These are phyloP conservation scores for Leptosphaerulina australis DNA, from an alignment of 2,329 filamentous ascomycete species.

Conservation along the genomic window DNA sequence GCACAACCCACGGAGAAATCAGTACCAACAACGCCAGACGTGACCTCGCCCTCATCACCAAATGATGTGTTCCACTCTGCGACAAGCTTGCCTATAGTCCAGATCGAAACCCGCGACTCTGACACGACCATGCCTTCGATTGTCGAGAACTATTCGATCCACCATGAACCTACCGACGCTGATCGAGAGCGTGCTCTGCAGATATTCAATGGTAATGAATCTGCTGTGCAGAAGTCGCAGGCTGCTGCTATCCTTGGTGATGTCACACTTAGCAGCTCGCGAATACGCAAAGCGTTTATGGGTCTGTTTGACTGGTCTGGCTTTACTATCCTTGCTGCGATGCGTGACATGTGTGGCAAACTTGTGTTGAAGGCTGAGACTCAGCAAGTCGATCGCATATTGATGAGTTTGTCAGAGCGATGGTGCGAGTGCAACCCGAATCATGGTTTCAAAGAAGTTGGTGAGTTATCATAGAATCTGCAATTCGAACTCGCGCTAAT, in stretches of 20 bases:
- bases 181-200: constrained; percentile 79
- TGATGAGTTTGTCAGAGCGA: constrained; percentile 84
- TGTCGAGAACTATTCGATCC: constrained; percentile 39
- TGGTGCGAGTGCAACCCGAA: constrained; percentile 94
- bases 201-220: constrained; percentile 84
- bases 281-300: constrained; percentile 80
- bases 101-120: constrained; percentile 56
- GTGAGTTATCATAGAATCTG: constrained; percentile 57
- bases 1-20: constrained; percentile 44
- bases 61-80: constrained; percentile 56
- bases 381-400: constrained; percentile 92
- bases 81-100: constrained; percentile 58
- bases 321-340: constrained; percentile 76
- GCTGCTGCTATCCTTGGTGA: constrained; percentile 91
- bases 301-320: constrained; percentile 85
- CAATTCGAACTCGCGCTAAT: constrained; percentile 38
- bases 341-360: constrained; percentile 81
- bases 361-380: constrained; percentile 88
- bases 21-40: constrained; percentile 38
- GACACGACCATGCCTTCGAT: constrained; percentile 43
- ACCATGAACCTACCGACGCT: constrained; percentile 61
- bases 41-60: constrained; percentile 50
- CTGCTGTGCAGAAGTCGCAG: constrained; percentile 77
- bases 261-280: constrained; percentile 58
- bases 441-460: constrained; percentile 88